phyloP scores from a whole-genome alignment of 2,329 filamentous ascomycete species.

The Cercospora sp. region DNA sequence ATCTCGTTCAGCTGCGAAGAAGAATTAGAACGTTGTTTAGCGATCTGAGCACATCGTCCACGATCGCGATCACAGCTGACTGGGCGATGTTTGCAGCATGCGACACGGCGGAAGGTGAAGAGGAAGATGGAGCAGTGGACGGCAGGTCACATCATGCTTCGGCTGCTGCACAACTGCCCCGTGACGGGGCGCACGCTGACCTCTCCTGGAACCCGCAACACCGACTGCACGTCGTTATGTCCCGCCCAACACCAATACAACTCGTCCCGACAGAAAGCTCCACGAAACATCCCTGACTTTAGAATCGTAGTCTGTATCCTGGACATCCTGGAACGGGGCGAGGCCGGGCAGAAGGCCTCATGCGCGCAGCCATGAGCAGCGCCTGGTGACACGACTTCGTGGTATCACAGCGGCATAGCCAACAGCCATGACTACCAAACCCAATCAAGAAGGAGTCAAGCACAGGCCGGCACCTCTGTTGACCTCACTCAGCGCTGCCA shows the following conservation, averaged over 20 bases:
- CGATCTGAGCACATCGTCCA: neutral
- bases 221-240: neutral
- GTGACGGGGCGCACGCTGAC: conserved; percentile 4
- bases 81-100: neutral
- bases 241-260: neutral
- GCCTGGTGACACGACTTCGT: conserved; percentile 3
- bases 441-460: conserved; percentile 15
- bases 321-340: neutral
- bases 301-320: neutral
- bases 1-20: neutral
- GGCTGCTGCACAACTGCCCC: neutral
- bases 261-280: neutral
- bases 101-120: neutral
- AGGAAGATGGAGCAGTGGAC: neutral
- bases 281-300: neutral
- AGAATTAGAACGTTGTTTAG: neutral
- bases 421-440: conserved; percentile 15
- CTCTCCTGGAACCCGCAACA: neutral
- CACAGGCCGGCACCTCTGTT: conserved; percentile 19
- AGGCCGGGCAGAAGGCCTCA: neutral
- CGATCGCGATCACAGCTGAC: neutral
- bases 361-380: conserved; percentile 12
- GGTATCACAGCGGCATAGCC: neutral
- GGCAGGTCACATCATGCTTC: neutral
- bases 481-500: conserved; percentile 1